phyloP scores from a whole-genome alignment of 176 grass and related monocot species.

The Bonia amplexicaulis region DNA sequence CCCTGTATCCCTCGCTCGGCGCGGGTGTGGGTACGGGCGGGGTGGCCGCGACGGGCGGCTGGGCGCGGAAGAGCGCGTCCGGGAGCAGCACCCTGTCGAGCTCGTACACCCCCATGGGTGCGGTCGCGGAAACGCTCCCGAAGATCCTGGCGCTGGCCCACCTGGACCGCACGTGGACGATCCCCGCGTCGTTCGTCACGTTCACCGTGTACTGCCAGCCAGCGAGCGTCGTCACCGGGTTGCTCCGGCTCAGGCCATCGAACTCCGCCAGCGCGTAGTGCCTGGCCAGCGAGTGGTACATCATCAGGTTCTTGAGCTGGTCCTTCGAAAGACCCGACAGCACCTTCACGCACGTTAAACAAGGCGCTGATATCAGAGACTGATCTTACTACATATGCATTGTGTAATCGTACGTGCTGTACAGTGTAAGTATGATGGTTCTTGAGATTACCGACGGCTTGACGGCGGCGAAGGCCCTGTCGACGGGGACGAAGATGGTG shows the following conservation, averaged over 20 bases:
- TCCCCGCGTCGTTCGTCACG: conserved; percentile 26
- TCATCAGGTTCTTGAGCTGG: conserved; percentile 36
- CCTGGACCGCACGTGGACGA: neutral
- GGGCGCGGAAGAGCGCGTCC: conserved; percentile 21
- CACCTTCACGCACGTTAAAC: neutral
- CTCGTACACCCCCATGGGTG: conserved; percentile 33
- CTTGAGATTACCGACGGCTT: conserved; percentile 3
- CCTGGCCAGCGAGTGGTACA: conserved; percentile 41
- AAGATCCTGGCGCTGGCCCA: conserved; percentile 30
- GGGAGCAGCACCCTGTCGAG: conserved; percentile 47
- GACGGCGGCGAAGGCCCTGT: conserved; percentile 40
- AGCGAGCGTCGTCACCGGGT: conserved; percentile 41
- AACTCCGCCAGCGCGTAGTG: conserved; percentile 27
- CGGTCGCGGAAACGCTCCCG: conserved; percentile 17
- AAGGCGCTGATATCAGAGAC: neutral
- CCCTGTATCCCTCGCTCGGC: neutral
- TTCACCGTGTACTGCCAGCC: conserved; percentile 33
- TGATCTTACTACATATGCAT: neutral
- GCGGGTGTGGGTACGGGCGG: neutral
- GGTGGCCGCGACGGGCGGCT: conserved; percentile 13
- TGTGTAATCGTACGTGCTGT: neutral
- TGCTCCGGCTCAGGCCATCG: conserved; percentile 22
- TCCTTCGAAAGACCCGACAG: neutral
- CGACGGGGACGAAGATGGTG: conserved; percentile 43
- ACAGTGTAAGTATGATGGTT: neutral